These are phyloP conservation scores for Phytophthora pluvialis DNA, from an alignment of 352 stramenopile species.

Conservation along the genomic window DNA sequence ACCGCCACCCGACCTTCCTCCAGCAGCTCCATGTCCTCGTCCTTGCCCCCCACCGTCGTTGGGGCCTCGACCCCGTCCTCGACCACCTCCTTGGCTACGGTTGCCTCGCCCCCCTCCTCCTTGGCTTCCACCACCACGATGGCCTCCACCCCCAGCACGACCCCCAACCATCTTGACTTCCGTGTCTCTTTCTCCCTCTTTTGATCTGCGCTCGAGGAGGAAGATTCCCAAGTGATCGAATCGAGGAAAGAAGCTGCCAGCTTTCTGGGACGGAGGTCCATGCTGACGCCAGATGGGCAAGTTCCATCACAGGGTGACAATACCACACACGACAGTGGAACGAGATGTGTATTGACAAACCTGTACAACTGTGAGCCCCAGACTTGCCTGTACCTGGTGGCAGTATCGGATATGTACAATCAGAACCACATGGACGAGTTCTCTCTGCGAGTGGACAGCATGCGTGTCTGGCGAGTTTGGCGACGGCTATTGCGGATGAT, in stretches of 20 bases:
- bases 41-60: not conserved
- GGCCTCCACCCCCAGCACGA: constrained; percentile 8
- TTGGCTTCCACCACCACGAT: constrained; percentile 9
- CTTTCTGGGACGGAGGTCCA: not conserved
- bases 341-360: no score
- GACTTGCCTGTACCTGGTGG: not conserved
- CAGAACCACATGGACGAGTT: constrained; percentile 88
- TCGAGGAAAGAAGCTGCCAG: not conserved
- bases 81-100: constrained; percentile 8
- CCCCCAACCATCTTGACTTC: constrained; percentile 21
- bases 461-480: constrained; percentile 50
- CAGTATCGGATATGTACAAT: not conserved
- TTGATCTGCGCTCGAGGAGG: constrained; percentile 2
- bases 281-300: not conserved
- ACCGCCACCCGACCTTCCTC: not conserved
- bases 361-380: no score
- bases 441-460: constrained; percentile 65
- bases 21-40: not conserved
- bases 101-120: constrained; percentile 15
- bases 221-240: constrained; percentile 22
- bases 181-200: not conserved
- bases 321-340: not conserved
- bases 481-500: constrained; percentile 65
- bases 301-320: constrained; percentile 2
- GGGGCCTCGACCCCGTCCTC: constrained; percentile 1